phyloP scores from a whole-genome alignment of 2,329 filamentous ascomycete genomes.

The Capronia americana region DNA sequence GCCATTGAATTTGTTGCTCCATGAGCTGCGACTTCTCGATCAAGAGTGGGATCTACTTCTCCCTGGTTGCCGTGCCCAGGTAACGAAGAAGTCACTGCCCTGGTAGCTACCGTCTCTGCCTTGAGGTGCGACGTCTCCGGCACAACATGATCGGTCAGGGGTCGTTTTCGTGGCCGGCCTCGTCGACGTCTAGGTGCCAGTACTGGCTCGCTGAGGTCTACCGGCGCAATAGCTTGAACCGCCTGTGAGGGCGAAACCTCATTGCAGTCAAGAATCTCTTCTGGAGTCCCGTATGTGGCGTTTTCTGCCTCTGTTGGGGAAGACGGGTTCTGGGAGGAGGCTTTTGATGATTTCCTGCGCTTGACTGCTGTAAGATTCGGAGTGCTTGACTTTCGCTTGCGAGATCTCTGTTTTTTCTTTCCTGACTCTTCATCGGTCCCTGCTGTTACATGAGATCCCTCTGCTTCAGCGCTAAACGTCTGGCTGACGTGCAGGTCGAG shows the following conservation, averaged over 20 bases:
- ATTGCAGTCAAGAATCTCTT: constrained; percentile 28
- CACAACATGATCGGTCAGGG: constrained; percentile 11
- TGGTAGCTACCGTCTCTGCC: not conserved
- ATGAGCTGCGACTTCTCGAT: not conserved
- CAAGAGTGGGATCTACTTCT: not conserved
- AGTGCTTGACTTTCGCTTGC: constrained; percentile 31
- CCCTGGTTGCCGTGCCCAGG: not conserved
- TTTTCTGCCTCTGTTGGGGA: constrained; percentile 2
- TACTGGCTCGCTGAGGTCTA: not conserved
- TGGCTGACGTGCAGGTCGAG: constrained; percentile 42
- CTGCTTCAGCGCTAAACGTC: constrained; percentile 5
- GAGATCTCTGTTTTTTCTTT: constrained; percentile 6
- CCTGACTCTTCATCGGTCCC: not conserved
- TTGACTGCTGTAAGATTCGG: constrained; percentile 17
- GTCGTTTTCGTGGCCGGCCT: constrained; percentile 15
- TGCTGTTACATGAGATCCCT: not conserved
- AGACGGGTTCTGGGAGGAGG: constrained; percentile 7
- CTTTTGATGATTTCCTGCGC: constrained; percentile 25
- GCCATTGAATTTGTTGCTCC: not conserved
- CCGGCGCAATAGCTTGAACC: constrained; percentile 6
- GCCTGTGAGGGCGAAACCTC: constrained; percentile 19
- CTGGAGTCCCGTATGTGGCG: not conserved
- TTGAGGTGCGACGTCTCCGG: not conserved
- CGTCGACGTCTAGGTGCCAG: constrained; percentile 15
- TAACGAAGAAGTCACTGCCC: not conserved